Evolutionary conservation across 2,329 filamentous ascomycete species (phyloP).

Genomic region (Paecilomyces sp.): DNA sequence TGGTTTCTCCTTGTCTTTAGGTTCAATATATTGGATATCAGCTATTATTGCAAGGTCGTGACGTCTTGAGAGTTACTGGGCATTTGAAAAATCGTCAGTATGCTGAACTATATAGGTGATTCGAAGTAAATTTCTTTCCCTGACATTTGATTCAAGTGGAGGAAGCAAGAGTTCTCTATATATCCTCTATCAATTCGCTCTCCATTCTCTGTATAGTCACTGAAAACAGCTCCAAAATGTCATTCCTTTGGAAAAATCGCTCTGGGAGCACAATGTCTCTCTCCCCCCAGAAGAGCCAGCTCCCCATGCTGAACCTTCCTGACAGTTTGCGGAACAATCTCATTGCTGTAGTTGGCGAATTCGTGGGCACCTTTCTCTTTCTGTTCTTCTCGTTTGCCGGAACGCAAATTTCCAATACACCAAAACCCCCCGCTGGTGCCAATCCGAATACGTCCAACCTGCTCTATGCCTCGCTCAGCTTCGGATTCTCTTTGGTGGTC

Average conservation of each 20-base stretch:
- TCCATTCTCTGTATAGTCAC: background rate
- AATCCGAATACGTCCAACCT: slow-evolving; percentile 28
- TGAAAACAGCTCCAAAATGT: background rate
- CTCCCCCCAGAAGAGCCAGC: slow-evolving; percentile 8
- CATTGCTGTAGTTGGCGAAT: slow-evolving; percentile 43
- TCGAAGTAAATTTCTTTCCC: background rate
- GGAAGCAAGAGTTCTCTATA: background rate
- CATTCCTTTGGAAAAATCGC: background rate
- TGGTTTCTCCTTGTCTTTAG: background rate
- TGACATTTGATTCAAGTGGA: background rate
- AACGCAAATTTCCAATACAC: slow-evolving; percentile 39
- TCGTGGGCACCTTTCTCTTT: slow-evolving; percentile 46
- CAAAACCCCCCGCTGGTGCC: slow-evolving; percentile 22
- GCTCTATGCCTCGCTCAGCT: slow-evolving; percentile 37
- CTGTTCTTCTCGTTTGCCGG: slow-evolving; percentile 43
- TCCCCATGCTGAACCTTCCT: slow-evolving; percentile 28
- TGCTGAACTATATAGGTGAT: background rate
- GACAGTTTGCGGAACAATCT: slow-evolving; percentile 36
- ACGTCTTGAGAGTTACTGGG: background rate
- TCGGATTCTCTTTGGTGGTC: slow-evolving; percentile 42
- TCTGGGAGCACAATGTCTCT: background rate
- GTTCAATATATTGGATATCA: background rate
- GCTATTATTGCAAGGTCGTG: background rate
- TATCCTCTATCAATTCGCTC: background rate
- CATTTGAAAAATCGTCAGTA: background rate